A percentile compares a stretch with the other conserved stretches of the same genome.
Evolutionary conservation across 1,139 yeast species (phyloP).

Genomic region (Groenewaldozyma sp.): DNA sequence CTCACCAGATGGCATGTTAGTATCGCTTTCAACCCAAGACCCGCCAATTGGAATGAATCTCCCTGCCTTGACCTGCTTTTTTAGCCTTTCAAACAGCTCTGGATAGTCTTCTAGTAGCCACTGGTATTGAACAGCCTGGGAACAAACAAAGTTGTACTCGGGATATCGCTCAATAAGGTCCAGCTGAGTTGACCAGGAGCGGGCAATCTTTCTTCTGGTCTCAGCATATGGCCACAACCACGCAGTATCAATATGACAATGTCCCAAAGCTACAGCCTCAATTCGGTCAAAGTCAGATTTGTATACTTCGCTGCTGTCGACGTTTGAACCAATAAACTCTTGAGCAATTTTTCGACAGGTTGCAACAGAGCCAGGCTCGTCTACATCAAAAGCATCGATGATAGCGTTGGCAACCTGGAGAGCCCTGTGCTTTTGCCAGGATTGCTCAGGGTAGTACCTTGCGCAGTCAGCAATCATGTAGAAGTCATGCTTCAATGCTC

Average conservation of each 20-base stretch:
- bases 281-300: constrained; percentile 22
- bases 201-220: constrained; percentile 76
- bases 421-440: constrained; percentile 80
- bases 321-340: constrained; percentile 51
- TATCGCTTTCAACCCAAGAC: constrained; percentile 95
- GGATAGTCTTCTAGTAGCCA: constrained; percentile 87
- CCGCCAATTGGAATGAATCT: constrained; percentile 90
- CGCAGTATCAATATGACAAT: constrained; percentile 94
- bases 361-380: constrained; percentile 34
- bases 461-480: constrained; percentile 87
- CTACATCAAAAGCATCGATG: constrained; percentile 66
- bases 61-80: constrained; percentile 57
- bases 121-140: constrained; percentile 90
- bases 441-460: constrained; percentile 60
- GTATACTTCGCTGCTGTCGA: constrained; percentile 57
- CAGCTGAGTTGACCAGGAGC: constrained; percentile 91
- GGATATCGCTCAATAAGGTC: constrained; percentile 79
- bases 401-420: constrained; percentile 67
- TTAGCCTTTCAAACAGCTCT: constrained; percentile 52
- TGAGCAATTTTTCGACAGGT: constrained; percentile 62
- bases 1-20: constrained; percentile 88
- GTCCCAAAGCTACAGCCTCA: constrained; percentile 71
- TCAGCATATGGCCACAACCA: constrained; percentile 98
- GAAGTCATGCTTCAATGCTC: constrained; percentile 69
- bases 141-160: constrained; percentile 86